Conservation (phyloP, 2,329 filamentous ascomycete genomes). For the Pestalotiopsis sp. region DNA sequence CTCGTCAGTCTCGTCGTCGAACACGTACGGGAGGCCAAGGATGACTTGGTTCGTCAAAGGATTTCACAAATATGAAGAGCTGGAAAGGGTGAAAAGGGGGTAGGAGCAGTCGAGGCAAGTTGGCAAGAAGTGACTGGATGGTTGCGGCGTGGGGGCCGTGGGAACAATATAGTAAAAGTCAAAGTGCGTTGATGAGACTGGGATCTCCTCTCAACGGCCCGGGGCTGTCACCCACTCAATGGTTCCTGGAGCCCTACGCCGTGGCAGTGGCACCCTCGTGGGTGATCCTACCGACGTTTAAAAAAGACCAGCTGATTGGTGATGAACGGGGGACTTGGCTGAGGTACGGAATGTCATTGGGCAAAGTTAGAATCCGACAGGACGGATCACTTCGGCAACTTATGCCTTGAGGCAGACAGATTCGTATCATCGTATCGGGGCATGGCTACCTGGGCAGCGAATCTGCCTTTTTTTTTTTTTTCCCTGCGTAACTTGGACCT, state of each 20-base stretch:
- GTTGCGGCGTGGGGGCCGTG: conserved; percentile 1
- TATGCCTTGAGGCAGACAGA: not conserved
- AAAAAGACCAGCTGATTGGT: not conserved
- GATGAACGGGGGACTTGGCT: conserved; percentile 1
- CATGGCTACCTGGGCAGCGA: not conserved
- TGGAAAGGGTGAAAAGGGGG: not conserved
- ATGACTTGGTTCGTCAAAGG: not conserved
- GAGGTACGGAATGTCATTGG: not conserved
- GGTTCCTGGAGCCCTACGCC: not conserved
- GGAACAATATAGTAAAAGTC: conserved; percentile 2
- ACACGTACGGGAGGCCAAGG: not conserved
- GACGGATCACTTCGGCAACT: not conserved
- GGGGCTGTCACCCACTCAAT: conserved; percentile 4
- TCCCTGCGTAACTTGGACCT: not conserved
- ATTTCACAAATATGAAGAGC: not conserved
- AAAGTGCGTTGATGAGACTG: not conserved
- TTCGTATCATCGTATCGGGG: not conserved
- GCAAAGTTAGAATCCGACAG: not conserved
- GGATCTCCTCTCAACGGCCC: not conserved
- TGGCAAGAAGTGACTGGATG: not conserved
- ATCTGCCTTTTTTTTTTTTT: not conserved
- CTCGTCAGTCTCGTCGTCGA: not conserved
- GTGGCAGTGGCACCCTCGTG: not conserved
- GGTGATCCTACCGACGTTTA: not conserved
- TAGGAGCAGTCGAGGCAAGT: not conserved